Percentiles rank a stretch among this genome's conserved stretches.
Conservation (phyloP, 1,284 basidiomycete species). For the Trichosporon sp. region DNA sequence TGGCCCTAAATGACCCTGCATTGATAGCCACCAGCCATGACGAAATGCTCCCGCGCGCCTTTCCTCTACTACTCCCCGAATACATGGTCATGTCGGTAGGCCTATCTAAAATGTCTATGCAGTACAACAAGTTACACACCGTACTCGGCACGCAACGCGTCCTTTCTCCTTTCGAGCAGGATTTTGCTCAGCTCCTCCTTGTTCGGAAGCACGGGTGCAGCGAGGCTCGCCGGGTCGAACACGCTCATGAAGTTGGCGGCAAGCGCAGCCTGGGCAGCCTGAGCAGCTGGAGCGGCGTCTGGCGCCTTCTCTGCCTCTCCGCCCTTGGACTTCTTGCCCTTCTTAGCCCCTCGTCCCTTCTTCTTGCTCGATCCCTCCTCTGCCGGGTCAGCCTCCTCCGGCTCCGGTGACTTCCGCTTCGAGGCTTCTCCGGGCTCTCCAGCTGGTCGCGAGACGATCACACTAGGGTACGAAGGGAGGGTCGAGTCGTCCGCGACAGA, state of each 20-base stretch:
- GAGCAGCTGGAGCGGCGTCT: constrained; percentile 31
- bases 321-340: constrained; percentile 26
- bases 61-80: neutral
- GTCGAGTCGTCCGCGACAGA: constrained; percentile 23
- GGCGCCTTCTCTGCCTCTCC: constrained; percentile 68
- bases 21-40: constrained; percentile 3
- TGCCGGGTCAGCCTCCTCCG: constrained; percentile 21
- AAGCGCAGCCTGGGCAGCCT: constrained; percentile 35
- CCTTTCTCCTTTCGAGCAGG: constrained; percentile 76
- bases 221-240: constrained; percentile 69
- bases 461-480: constrained; percentile 26
- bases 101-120: constrained; percentile 20
- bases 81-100: neutral
- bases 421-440: constrained; percentile 24
- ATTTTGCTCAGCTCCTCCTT: constrained; percentile 77
- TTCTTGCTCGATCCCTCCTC: neutral
- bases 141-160: constrained; percentile 80
- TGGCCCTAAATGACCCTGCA: constrained; percentile 38
- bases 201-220: constrained; percentile 73
- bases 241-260: constrained; percentile 67
- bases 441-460: neutral
- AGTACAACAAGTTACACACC: constrained; percentile 42
- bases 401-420: constrained; percentile 28
- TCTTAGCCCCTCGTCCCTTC: constrained; percentile 21
- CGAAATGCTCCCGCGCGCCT: constrained; percentile 38